phyloP scores from a whole-genome alignment of 2,329 filamentous ascomycete genomes.

The Penicillium hordei region DNA sequence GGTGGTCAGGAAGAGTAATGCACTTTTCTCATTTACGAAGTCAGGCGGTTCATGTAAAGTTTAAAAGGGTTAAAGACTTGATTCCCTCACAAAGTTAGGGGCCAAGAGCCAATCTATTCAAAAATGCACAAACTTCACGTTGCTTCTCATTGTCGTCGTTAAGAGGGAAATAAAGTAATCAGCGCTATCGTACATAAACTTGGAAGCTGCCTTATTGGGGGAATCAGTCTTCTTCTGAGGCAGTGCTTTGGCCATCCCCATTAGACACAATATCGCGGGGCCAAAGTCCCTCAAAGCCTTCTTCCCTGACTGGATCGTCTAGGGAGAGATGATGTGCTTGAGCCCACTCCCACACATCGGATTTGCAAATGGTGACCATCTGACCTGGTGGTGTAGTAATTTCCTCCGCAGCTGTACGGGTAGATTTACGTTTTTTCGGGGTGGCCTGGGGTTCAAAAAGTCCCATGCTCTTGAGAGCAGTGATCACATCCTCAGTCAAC shows the following conservation, averaged over 20 bases:
- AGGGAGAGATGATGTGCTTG: conserved; percentile 62
- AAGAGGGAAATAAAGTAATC: neutral
- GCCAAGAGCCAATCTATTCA: conserved; percentile 15
- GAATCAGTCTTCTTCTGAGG: conserved; percentile 19
- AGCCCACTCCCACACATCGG: conserved; percentile 66
- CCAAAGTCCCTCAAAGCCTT: conserved; percentile 72
- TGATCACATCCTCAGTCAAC: conserved; percentile 76
- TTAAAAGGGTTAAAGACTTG: conserved; percentile 19
- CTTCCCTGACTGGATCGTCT: conserved; percentile 66
- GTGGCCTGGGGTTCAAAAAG: conserved; percentile 57
- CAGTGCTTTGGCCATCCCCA: conserved; percentile 27
- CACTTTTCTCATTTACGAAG: conserved; percentile 23
- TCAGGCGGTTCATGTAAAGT: conserved; percentile 26
- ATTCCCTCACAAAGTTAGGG: conserved; percentile 11
- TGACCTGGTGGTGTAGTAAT: conserved; percentile 27
- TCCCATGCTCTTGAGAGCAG: conserved; percentile 76
- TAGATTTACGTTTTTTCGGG: conserved; percentile 55
- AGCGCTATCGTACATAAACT: conserved; percentile 13
- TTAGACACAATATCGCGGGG: conserved; percentile 45
- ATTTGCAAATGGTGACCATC: conserved; percentile 54
- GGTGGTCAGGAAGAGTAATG: conserved; percentile 45
- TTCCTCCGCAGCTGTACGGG: conserved; percentile 23
- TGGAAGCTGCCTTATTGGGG: neutral
- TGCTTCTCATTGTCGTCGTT: conserved; percentile 13
- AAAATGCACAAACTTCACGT: conserved; percentile 19